Percentiles rank a stretch among this genome's conserved stretches.
Conservation (phyloP, 2,329 filamentous ascomycete species). For the Talaromyces sp. region DNA sequence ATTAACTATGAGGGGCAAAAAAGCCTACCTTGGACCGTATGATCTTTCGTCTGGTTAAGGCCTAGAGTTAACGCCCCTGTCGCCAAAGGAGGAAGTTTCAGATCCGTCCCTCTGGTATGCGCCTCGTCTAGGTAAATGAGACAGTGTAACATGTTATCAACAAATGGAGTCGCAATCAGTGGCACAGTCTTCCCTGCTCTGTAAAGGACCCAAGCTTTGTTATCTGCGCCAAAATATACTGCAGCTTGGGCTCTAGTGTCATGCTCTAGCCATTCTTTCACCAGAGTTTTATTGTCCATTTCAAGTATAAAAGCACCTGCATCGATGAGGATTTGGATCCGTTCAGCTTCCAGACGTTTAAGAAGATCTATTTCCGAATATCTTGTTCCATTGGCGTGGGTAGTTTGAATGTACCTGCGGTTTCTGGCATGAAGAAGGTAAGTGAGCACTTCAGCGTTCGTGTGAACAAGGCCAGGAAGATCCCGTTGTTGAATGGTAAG, state of each 20-base stretch:
- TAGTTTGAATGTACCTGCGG: slow-evolving; percentile 39
- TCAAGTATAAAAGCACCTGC: slow-evolving; percentile 60
- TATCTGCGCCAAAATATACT: slow-evolving; percentile 48
- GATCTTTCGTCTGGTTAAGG: slow-evolving; percentile 54
- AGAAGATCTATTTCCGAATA: slow-evolving; percentile 45
- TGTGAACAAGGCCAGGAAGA: slow-evolving; percentile 50
- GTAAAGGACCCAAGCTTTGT: slow-evolving; percentile 42
- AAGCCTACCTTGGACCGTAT: slow-evolving; percentile 52
- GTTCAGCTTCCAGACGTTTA: slow-evolving; percentile 22
- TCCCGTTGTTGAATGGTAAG: slow-evolving; percentile 58
- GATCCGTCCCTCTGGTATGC: slow-evolving; percentile 56
- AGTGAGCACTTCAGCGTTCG: slow-evolving; percentile 57
- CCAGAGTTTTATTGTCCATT: slow-evolving; percentile 50
- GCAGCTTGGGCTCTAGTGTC: slow-evolving; percentile 44
- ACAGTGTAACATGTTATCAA: slow-evolving; percentile 46
- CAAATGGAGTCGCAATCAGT: slow-evolving; percentile 50
- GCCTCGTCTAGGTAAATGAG: slow-evolving; percentile 57
- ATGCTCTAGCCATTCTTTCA: slow-evolving; percentile 45
- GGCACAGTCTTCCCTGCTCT: slow-evolving; percentile 34
- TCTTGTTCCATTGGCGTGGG: slow-evolving; percentile 23
- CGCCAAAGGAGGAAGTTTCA: slow-evolving; percentile 47
- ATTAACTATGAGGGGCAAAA: background rate
- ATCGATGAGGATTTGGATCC: slow-evolving; percentile 56
- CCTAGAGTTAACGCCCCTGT: slow-evolving; percentile 52
- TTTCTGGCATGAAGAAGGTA: slow-evolving; percentile 53